Evolutionary conservation across 805 yeast genomes (phyloP), one percentile per base, ranked within the genome.

Genomic region (Starmerella apis): DNA sequence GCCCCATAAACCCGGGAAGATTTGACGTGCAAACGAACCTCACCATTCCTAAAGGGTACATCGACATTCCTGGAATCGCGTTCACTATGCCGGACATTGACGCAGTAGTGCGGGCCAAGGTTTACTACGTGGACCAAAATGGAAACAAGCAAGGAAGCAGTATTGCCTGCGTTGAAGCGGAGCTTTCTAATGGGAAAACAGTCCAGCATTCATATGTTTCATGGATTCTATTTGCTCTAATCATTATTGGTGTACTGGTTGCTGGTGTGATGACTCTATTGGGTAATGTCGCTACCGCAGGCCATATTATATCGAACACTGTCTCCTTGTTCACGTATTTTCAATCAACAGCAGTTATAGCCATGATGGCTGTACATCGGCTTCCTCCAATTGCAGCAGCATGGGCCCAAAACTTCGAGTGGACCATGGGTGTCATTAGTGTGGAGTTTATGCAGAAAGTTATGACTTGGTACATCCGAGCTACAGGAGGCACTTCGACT

Each of bases 361-460:
- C 95, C 16, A 88, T 92, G 96, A 82, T 87, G 87, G 96, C 94
- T 50, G 96, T 90, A 27, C 77, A 86, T 19, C 72, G 78, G 53
- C 84, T 86, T 19, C 98, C 98, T 1, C 98, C 98, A 2, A 88
- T 92, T 58, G 97, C 96, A 4, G 86, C 95, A 2, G 88, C 97
- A 2, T 90, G 98, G 98, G 80, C 94, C 28, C 95, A 90, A 68
- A 92, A 90, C 70, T 92, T 92, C 72, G 80, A 79, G 67, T 90
- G 97, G 97, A 80, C 96, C 1, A 77, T 90, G 77, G 98, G 98
- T 43, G 81, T 90, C 56, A 84, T 92, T 59, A 75, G 76, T 48
- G 78, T 80, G 7, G 66, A 68, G 13, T 85, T 87, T 61, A 82
- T 90, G 78, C 96, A 88, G 65, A 46, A 48, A 4, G 62, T 64